Evolutionary conservation across 2,329 filamentous ascomycete genomes (phyloP).

Genomic region (Alternaria hordeiaustralica): DNA sequence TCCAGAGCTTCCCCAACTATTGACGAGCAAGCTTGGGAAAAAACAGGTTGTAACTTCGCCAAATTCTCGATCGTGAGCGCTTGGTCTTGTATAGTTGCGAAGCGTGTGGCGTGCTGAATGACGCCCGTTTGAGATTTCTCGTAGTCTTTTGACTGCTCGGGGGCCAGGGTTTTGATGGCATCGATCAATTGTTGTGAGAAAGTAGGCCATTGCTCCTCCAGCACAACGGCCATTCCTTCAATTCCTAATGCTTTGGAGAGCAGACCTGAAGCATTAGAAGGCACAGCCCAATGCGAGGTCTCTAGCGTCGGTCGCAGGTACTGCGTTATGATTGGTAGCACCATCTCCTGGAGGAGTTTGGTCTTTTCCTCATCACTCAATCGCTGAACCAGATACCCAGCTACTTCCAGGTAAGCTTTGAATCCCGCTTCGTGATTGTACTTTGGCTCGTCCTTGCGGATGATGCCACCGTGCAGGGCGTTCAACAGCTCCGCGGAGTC

Average conservation of each 20-base stretch:
- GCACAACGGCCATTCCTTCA: constrained; percentile 54
- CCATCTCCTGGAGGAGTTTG: constrained; percentile 54
- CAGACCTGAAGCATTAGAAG: constrained; percentile 48
- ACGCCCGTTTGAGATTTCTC: constrained; percentile 73
- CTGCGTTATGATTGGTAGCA: constrained; percentile 61
- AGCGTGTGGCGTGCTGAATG: constrained; percentile 69
- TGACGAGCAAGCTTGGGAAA: constrained; percentile 48
- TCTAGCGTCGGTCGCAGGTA: constrained; percentile 59
- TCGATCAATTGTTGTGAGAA: constrained; percentile 68
- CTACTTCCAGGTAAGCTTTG: constrained; percentile 73
- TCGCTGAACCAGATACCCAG: constrained; percentile 55
- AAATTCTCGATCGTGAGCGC: constrained; percentile 15
- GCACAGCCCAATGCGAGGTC: constrained; percentile 59
- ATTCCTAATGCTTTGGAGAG: constrained; percentile 52
- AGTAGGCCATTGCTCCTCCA: constrained; percentile 67
- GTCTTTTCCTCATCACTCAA: constrained; percentile 54
- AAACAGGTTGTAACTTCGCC: constrained; percentile 11
- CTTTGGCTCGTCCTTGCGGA: constrained; percentile 75
- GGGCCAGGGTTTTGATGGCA: constrained; percentile 74
- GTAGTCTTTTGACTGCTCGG: constrained; percentile 81
- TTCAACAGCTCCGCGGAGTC: constrained; percentile 68
- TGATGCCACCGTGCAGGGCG: constrained; percentile 74
- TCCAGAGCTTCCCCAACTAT: constrained; percentile 59
- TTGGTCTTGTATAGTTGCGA: constrained; percentile 60
- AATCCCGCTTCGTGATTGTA: constrained; percentile 73